Evolutionary conservation across 768 basidiomycete species (phyloP).

Genomic region (Agrocybe pediades): DNA sequence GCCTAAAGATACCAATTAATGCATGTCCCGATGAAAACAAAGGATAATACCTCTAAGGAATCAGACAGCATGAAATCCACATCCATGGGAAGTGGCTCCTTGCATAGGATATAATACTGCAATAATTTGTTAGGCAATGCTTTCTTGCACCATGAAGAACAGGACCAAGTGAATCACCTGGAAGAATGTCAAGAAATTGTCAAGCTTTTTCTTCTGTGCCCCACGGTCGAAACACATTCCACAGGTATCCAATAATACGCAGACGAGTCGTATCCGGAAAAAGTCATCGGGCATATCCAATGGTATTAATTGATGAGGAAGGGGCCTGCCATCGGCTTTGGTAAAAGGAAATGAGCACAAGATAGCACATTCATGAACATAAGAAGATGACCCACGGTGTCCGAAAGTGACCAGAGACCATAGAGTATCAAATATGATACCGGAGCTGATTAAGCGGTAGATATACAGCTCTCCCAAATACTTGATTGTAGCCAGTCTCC

Average conservation of each 20-base stretch:
- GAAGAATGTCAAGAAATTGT: constrained; percentile 91
- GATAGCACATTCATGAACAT: neutral
- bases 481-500: constrained; percentile 88
- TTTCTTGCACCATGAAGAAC: constrained; percentile 1
- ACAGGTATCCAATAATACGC: constrained; percentile 91
- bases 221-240: constrained; percentile 98
- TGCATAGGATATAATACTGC: constrained; percentile 90
- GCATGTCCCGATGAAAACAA: neutral
- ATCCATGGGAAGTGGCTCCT: constrained; percentile 92
- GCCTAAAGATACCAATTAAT: constrained; percentile 46
- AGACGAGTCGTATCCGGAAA: constrained; percentile 91
- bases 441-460: constrained; percentile 87
- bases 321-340: constrained; percentile 85
- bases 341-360: constrained; percentile 13
- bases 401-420: constrained; percentile 97
- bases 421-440: constrained; percentile 88
- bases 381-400: constrained; percentile 72
- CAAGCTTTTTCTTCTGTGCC: constrained; percentile 88
- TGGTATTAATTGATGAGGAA: constrained; percentile 71
- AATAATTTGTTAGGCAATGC: too few species aligned
- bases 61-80: constrained; percentile 97
- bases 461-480: constrained; percentile 98
- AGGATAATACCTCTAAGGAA: constrained; percentile 73
- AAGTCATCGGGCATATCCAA: constrained; percentile 96
- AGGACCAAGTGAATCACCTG: constrained; percentile 57